Base-by-base conservation (phyloP, 2,329 filamentous ascomycete genomes). In the Tolypocladium ovalisporum region DNA sequence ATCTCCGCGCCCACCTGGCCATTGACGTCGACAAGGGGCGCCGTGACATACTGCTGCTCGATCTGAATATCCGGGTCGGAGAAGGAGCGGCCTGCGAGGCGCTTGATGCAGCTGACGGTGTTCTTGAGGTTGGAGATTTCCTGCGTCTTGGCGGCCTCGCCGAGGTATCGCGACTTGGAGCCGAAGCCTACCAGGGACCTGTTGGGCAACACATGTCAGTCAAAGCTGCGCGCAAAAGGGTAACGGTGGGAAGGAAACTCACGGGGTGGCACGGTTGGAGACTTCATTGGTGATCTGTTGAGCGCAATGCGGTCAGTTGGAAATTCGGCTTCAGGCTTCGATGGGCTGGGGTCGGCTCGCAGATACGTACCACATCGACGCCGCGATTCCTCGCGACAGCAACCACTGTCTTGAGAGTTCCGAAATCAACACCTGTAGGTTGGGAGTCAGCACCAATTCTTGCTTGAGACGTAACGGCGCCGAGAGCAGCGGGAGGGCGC, bases 41-140 rank as follows among this genome's bases (percentile, higher is more conserved):
- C 89, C 40, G 91, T 91, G 71, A 95, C 86, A 75, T 85, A 97
- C 70, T 96, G 82, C 77, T 96, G 89, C 82, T 99, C 94, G 70
- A 94, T 82, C 76, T 91, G 83, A 62, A 96, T 82, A 81, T 99
- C 94, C 71, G 94, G 91, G 71, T 99, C 94, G 73, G 81, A 87
- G 76, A 93, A 82, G 62, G 83, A 80, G 71, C 94, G 90, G 70
- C 94, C 94, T 70, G 88, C 88, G 66, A 99, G 86, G 69, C 94
- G 90, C 80, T 96, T 96, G 68, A 99, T 83, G 65, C 85, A 92
- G 73, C 85, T 81, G 77, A 99, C 89, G 65, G 94, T 99, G 83
- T 99, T 99, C 82, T 97, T 99, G 70, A 97, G 85, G 82, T 99
- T 99, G 70, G 93, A 96, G 72, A 96, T 95, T 78, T 99, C 94